phyloP scores from a whole-genome alignment of 2,329 filamentous ascomycete species.

The Aspergillus fumigatus region DNA sequence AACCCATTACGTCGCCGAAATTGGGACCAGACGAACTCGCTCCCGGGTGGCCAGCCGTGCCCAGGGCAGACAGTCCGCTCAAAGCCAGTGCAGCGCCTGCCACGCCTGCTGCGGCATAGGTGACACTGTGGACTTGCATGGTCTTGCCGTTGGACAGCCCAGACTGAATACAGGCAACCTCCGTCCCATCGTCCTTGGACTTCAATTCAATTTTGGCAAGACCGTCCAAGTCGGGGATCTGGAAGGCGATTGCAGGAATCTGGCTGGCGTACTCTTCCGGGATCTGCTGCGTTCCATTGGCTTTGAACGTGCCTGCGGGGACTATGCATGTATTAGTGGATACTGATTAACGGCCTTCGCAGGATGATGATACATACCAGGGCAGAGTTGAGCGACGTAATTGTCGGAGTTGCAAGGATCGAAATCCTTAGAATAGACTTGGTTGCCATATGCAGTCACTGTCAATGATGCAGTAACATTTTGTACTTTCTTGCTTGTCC shows the following conservation, averaged over 20 bases:
- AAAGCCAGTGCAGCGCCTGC: slow-evolving; percentile 77
- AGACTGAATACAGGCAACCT: slow-evolving; percentile 79
- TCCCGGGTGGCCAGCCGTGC: slow-evolving; percentile 57
- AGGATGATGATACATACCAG: slow-evolving; percentile 51
- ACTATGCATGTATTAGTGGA: slow-evolving; percentile 48
- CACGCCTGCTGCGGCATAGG: slow-evolving; percentile 78
- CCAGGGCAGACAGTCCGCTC: slow-evolving; percentile 66
- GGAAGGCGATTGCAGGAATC: slow-evolving; percentile 86
- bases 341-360: not conserved
- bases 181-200: slow-evolving; percentile 52
- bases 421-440: slow-evolving; percentile 75
- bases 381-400: slow-evolving; percentile 72
- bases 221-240: slow-evolving; percentile 84
- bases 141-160: slow-evolving; percentile 84
- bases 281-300: slow-evolving; percentile 67
- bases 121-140: slow-evolving; percentile 66
- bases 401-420: slow-evolving; percentile 71
- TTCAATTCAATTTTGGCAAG: slow-evolving; percentile 73
- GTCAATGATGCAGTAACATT: slow-evolving; percentile 74
- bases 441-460: slow-evolving; percentile 77
- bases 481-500: slow-evolving; percentile 66
- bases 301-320: slow-evolving; percentile 68
- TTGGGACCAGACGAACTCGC: slow-evolving; percentile 69
- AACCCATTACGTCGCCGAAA: slow-evolving; percentile 78
- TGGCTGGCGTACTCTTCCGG: slow-evolving; percentile 64